Percentiles rank a stretch among this genome's conserved stretches.
These are phyloP conservation scores for Datisca glomerata DNA, from an alignment of 306 rosid genomes.

Conservation along the genomic window DNA sequence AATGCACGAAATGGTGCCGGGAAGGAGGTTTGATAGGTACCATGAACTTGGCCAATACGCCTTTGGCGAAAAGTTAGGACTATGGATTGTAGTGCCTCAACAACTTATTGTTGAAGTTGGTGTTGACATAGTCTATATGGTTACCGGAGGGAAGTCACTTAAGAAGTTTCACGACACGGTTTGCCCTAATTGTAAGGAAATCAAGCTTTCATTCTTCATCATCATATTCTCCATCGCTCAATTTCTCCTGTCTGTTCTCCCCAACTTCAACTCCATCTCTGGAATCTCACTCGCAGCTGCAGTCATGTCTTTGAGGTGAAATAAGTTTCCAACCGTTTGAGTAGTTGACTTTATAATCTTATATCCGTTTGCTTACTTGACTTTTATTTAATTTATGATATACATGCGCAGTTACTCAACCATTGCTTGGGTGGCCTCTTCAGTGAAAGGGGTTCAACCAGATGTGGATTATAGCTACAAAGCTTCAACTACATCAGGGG, in stretches of 20 bases:
- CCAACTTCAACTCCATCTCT: slow-evolving; percentile 68
- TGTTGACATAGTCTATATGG: slow-evolving; percentile 57
- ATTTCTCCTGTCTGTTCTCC: slow-evolving; percentile 52
- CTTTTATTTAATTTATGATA: no score
- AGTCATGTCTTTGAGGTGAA: slow-evolving; percentile 57
- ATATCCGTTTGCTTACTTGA: not conserved
- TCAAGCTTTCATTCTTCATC: slow-evolving; percentile 40
- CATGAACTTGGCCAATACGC: slow-evolving; percentile 79
- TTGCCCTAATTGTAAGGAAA: slow-evolving; percentile 25
- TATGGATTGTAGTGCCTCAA: slow-evolving; percentile 64
- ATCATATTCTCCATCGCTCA: slow-evolving; percentile 44
- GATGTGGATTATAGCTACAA: slow-evolving; percentile 31
- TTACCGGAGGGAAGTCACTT: slow-evolving; percentile 75
- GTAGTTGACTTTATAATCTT: not conserved
- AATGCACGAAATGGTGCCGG: slow-evolving; percentile 93
- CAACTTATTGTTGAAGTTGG: slow-evolving; percentile 65
- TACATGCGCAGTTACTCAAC: slow-evolving; percentile 53
- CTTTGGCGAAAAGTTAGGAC: slow-evolving; percentile 66
- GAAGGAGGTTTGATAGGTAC: slow-evolving; percentile 57
- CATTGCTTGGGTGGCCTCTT: slow-evolving; percentile 57
- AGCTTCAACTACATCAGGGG: slow-evolving; percentile 14
- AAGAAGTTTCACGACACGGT: slow-evolving; percentile 36
- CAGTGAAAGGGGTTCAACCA: slow-evolving; percentile 25
- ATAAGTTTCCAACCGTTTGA: not conserved
- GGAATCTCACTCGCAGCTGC: slow-evolving; percentile 60